These are phyloP conservation scores for Microsporum canis DNA, from an alignment of 2,329 filamentous ascomycete species.

Conservation along the genomic window DNA sequence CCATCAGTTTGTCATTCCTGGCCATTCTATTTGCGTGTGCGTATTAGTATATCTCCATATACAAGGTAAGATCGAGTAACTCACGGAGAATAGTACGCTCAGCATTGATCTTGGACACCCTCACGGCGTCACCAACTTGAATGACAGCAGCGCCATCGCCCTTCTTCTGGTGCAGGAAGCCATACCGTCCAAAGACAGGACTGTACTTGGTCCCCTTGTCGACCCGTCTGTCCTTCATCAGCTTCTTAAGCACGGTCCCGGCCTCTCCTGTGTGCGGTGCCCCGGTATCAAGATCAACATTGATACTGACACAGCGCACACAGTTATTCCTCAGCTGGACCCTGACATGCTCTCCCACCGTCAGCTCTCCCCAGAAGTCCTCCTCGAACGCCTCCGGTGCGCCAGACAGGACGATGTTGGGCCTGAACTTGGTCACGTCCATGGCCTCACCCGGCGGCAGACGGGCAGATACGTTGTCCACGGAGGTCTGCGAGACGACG, in stretches of 20 bases:
- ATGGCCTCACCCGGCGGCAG: constrained; percentile 42
- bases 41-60: not conserved
- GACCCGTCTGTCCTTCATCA: constrained; percentile 59
- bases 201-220: constrained; percentile 56
- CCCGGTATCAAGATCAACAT: constrained; percentile 60
- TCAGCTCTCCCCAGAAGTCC: constrained; percentile 59
- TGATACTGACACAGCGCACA: constrained; percentile 55
- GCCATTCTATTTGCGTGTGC: not conserved
- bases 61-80: constrained; percentile 18
- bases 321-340: constrained; percentile 59
- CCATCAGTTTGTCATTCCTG: not conserved
- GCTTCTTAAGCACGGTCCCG: constrained; percentile 55
- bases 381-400: constrained; percentile 51
- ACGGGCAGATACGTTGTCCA: constrained; percentile 52
- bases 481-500: constrained; percentile 57
- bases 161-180: constrained; percentile 40
- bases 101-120: constrained; percentile 39
- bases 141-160: constrained; percentile 31
- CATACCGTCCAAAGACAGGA: constrained; percentile 64
- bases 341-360: constrained; percentile 28
- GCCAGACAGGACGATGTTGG: constrained; percentile 59
- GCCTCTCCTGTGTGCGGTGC: constrained; percentile 44
- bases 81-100: constrained; percentile 46
- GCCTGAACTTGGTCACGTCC: constrained; percentile 59
- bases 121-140: constrained; percentile 46